Evolutionary conservation across 345 rosid genomes (phyloP).

Genomic region (Raphanus raphanistrum): DNA sequence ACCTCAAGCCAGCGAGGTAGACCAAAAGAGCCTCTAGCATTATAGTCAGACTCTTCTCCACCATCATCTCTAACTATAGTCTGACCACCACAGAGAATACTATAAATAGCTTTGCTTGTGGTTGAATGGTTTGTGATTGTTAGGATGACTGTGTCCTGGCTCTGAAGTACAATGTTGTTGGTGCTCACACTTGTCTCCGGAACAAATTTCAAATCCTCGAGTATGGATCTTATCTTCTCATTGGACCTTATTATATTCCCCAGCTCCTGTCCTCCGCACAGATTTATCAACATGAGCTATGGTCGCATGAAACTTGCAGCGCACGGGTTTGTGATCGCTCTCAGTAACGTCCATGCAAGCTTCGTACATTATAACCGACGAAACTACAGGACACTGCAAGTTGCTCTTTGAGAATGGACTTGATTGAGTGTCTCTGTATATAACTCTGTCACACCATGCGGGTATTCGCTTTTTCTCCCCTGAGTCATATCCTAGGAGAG

Average conservation of each 20-base stretch:
- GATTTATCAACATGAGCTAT: conserved; percentile 85
- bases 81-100: conserved; percentile 64
- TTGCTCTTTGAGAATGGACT: conserved; percentile 58
- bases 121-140: conserved; percentile 64
- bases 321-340: conserved; percentile 97
- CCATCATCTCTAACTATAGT: conserved; percentile 56
- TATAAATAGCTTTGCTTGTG: conserved; percentile 56
- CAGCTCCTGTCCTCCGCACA: conserved; percentile 75
- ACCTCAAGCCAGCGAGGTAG: conserved; percentile 99
- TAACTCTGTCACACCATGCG: conserved; percentile 97
- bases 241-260: conserved; percentile 62
- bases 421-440: conserved; percentile 76
- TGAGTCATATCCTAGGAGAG: conserved; percentile 79
- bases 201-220: conserved; percentile 52
- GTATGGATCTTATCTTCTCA: conserved; percentile 51
- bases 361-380: conserved; percentile 74
- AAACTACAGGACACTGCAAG: conserved; percentile 79
- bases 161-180: conserved; percentile 63
- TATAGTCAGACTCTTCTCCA: conserved; percentile 50
- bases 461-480: conserved; percentile 98
- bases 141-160: conserved; percentile 69
- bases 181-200: conserved; percentile 72
- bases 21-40: conserved; percentile 67
- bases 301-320: conserved; percentile 76
- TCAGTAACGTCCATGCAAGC: conserved; percentile 95